Evolutionary conservation across 2,329 filamentous ascomycete genomes (phyloP).

Genomic region (Aspergillus arachidicola): DNA sequence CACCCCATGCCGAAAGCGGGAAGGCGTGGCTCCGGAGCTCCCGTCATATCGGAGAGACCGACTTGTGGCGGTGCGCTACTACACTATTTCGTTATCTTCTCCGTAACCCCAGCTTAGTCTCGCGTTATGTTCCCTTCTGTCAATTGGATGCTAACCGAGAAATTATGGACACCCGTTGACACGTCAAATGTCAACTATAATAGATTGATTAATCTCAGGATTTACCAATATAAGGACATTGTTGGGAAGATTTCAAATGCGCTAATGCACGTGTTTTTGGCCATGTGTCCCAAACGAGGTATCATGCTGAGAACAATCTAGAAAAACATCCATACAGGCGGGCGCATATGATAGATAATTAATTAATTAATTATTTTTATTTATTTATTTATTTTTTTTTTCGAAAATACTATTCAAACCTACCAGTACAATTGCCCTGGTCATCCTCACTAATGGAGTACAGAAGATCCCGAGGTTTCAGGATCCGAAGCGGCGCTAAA

Average conservation of each 20-base stretch:
- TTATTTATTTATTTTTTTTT: not conserved
- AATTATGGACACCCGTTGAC: not conserved
- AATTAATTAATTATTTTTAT: too few relatives aligned
- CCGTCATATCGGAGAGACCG: not conserved
- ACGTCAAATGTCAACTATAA: not conserved
- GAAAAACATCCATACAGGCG: not conserved
- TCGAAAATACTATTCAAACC: not conserved
- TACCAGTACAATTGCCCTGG: too few relatives aligned
- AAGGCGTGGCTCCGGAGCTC: not conserved
- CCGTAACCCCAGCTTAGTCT: not conserved
- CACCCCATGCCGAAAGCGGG: not conserved
- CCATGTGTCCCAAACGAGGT: not conserved
- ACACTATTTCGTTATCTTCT: not conserved
- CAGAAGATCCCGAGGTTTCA: not conserved
- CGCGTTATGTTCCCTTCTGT: not conserved
- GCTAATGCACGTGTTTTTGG: constrained; percentile 1
- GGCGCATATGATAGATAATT: not conserved
- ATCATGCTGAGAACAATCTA: constrained; percentile 6
- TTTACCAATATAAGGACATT: not conserved
- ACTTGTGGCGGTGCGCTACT: not conserved
- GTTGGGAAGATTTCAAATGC: not conserved
- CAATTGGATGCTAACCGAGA: not conserved
- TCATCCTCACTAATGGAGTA: not conserved
- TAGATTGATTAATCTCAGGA: not conserved
- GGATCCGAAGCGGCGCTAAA: not conserved